These are phyloP conservation scores for Phlebiopsis flavidoalba DNA, from an alignment of 768 basidiomycete species.

Conservation along the genomic window DNA sequence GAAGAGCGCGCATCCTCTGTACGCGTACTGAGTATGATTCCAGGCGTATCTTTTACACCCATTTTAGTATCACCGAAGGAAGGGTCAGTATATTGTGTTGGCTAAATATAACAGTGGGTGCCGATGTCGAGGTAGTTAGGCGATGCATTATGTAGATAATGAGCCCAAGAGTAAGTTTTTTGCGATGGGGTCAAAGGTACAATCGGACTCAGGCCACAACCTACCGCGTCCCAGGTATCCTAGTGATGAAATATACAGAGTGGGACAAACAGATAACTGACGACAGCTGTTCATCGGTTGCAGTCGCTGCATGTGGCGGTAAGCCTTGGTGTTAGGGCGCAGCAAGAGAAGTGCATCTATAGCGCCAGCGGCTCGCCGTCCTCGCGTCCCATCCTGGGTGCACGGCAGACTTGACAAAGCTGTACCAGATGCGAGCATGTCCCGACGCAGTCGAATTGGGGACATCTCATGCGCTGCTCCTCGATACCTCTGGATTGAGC, in stretches of 20 bases:
- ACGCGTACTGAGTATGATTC: too few species aligned
- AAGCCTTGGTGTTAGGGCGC: slow-evolving; percentile 80
- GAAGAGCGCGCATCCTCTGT: too few species aligned
- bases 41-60: too few species aligned
- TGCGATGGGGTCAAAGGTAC: too few species aligned
- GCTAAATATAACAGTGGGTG: too few species aligned
- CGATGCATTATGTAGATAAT: not conserved
- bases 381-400: slow-evolving; percentile 55
- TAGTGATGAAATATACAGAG: slow-evolving; percentile 79
- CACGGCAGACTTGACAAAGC: slow-evolving; percentile 80
- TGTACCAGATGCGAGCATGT: slow-evolving; percentile 67
- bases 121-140: too few species aligned
- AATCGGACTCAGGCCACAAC: not conserved
- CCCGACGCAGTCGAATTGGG: slow-evolving; percentile 77
- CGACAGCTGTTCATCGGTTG: slow-evolving; percentile 82
- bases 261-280: slow-evolving; percentile 92
- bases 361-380: slow-evolving; percentile 66
- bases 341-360: slow-evolving; percentile 68
- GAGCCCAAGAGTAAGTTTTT: not conserved
- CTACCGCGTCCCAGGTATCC: slow-evolving; percentile 34
- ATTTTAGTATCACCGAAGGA: too few species aligned
- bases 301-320: slow-evolving; percentile 83
- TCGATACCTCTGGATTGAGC: slow-evolving; percentile 91
- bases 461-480: slow-evolving; percentile 62
- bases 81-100: too few species aligned